These are phyloP conservation scores for Hamamelis virginiana DNA, from an alignment of 164 flowering plant genomes.

Conservation along the genomic window DNA sequence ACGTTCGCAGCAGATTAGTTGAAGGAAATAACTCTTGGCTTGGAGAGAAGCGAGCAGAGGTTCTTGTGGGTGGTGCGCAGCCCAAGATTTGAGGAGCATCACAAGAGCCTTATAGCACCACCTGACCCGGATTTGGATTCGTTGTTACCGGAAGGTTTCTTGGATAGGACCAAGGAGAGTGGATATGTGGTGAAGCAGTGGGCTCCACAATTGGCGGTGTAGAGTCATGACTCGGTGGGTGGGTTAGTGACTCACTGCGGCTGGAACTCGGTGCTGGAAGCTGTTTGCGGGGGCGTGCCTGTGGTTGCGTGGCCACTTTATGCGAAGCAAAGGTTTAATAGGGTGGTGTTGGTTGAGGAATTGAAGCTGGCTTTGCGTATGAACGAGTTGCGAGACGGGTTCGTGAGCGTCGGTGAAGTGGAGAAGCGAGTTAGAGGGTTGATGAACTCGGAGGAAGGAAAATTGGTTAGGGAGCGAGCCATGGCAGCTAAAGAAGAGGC, in stretches of 20 bases:
- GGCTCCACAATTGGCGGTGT: conserved; percentile 32
- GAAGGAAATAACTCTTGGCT: conserved; percentile 32
- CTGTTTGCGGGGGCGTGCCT: conserved; percentile 21
- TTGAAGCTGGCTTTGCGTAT: conserved; percentile 21
- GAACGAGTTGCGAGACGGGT: conserved; percentile 19
- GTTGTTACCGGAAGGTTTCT: conserved; percentile 35
- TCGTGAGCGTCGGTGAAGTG: conserved; percentile 21
- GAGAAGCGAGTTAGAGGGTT: too few species aligned
- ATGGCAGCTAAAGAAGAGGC: conserved; percentile 12
- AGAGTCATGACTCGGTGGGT: conserved; percentile 24
- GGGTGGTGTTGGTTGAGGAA: too few species aligned
- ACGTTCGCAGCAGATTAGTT: conserved; percentile 26
- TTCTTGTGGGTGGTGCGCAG: conserved; percentile 44
- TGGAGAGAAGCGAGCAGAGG: conserved; percentile 37
- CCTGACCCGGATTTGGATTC: conserved; percentile 26
- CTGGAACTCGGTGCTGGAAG: conserved; percentile 29
- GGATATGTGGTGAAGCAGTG: conserved; percentile 38
- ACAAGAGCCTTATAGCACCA: not conserved
- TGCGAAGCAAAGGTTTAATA: too few species aligned
- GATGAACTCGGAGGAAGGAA: conserved; percentile 23
- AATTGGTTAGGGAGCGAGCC: conserved; percentile 5
- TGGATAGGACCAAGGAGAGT: conserved; percentile 29
- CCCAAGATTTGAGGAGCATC: conserved; percentile 19
- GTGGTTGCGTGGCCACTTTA: conserved; percentile 34
- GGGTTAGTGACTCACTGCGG: too few species aligned